Base-by-base conservation (phyloP, 345 rosid species). In the Theobroma cacao region DNA sequence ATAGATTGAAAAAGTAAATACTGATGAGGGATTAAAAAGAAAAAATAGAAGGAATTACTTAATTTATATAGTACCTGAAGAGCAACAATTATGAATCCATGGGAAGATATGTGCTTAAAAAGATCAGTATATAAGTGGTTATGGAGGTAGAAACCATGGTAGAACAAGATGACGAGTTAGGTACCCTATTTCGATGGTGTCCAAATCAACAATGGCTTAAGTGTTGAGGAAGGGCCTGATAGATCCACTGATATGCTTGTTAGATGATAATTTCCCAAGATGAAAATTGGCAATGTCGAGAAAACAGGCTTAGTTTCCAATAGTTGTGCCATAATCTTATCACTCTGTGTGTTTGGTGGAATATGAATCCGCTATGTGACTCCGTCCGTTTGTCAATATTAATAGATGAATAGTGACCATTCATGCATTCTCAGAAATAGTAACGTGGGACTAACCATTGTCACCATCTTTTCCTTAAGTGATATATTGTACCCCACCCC, bases 61-160 rank as follows among this genome's bases (percentile, higher is more conserved):
- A 55, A n/a, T 0, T 3, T 9, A 71, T 13, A 1, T 0, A 31
- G 24, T 79, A 84, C 91, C 89, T 79, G 91, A 53, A 89, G 91
- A 77, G 91, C 85, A 11, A 86, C 87, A 38, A 88, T 20, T 31
- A 86, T 85, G 80, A 81, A 86, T 14, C 89, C 91, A 67, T 88
- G 82, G 14, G 88, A 88, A 61, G 88, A 77, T 6, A 86, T 74
- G 72, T 59, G 84, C 1, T 62, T 33, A 18, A 85, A 74, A 63
- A 88, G 80, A 33, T 75, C 59, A n/a, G 83, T 52, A 65, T 86
- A 88, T 81, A 59, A 74, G 48, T 55, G 9, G 77, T 78, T 86
- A 2, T 3, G 12, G 28, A 83, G 55, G 43, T 15, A 75, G 52
- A 80, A 81, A 68, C 89, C 89, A 48, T 75, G 91, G 65, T 76